A percentile compares a stretch with the other conserved stretches of the same genome.
Conservation (phyloP, 1,284 basidiomycete species). For the Ustilago crameri region DNA sequence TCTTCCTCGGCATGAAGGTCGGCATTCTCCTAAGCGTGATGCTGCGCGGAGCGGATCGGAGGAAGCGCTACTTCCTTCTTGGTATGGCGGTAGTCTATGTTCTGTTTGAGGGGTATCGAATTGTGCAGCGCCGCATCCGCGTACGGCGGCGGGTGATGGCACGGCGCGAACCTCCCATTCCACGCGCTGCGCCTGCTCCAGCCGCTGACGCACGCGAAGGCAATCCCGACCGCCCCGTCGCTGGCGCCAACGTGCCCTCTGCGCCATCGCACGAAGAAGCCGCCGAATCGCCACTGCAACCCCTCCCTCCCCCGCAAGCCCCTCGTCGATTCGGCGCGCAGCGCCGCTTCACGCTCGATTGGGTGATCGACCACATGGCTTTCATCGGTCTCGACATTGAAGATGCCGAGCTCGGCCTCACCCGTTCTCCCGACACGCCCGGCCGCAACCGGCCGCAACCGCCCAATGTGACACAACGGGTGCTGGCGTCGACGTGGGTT, state of each 20-base stretch:
- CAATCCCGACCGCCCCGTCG: not conserved
- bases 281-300: conserved; percentile 16
- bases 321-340: conserved; percentile 18
- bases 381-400: conserved; percentile 47
- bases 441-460: too few species aligned
- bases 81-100: conserved; percentile 43
- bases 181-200: not conserved
- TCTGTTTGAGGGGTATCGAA: conserved; percentile 38
- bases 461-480: too few species aligned
- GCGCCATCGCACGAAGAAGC: conserved; percentile 24
- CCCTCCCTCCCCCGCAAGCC: conserved; percentile 32
- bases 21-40: conserved; percentile 52
- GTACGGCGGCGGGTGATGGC: conserved; percentile 16
- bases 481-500: conserved; percentile 14
- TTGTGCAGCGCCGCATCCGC: conserved; percentile 32
- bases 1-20: conserved; percentile 51
- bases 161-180: not conserved
- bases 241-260: conserved; percentile 29
- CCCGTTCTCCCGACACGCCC: conserved; percentile 13
- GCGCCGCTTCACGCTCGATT: conserved; percentile 28
- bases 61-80: conserved; percentile 43
- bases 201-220: not conserved
- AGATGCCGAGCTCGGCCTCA: conserved; percentile 48
- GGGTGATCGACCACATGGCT: conserved; percentile 47
- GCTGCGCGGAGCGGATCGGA: conserved; percentile 34